Base-by-base conservation (phyloP, 345 rosid genomes). In the Cardamine occulta region DNA sequence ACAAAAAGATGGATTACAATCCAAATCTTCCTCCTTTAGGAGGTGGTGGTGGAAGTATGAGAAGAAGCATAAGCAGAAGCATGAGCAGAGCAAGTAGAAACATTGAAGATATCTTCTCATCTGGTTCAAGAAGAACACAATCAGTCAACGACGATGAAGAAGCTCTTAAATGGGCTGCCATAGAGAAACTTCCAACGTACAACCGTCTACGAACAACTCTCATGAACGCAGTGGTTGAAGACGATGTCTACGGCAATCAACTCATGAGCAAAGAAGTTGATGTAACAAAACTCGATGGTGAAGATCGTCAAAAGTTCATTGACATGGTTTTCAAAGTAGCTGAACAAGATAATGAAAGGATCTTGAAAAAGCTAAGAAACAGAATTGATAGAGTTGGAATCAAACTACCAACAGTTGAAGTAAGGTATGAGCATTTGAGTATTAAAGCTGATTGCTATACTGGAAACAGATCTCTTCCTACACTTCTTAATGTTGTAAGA, bases 311-410 rank as follows among this genome's bases (percentile, higher is more conserved):
- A 75, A 80, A 75, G 62, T 91, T 93, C 80, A 89, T 93, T 12
- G 93, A 93, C 54, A 80, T 56, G 75, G 56, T 93, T 28, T 89
- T 93, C 69, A 88, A 80, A 80, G 94, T 87, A 68, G 93, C 97
- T 0, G 97, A 91, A 67, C 96, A 93, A 84, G 98, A 93, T 64
- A 93, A 91, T 51, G 94, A 89, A 60, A 86, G 68, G 72, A 91
- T 86, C 85, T 76, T 93, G 84, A 76, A 40, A 37, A 93, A 87
- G 84, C 85, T 93, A 21, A 84, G 94, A 48, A 82, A 80, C 44
- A 84, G 98, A 77, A 87, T 89, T 8, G 96, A 93, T 79, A 94
- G 98, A 82, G 97, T 89, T 8, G 98, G 97, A 14, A 91, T 94
- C 39, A 59, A 24, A 31, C 91, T 94, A 8, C 98, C 98, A 0